Base-by-base conservation (phyloP, 1,284 basidiomycete genomes). In the Abortiporus biennis region DNA sequence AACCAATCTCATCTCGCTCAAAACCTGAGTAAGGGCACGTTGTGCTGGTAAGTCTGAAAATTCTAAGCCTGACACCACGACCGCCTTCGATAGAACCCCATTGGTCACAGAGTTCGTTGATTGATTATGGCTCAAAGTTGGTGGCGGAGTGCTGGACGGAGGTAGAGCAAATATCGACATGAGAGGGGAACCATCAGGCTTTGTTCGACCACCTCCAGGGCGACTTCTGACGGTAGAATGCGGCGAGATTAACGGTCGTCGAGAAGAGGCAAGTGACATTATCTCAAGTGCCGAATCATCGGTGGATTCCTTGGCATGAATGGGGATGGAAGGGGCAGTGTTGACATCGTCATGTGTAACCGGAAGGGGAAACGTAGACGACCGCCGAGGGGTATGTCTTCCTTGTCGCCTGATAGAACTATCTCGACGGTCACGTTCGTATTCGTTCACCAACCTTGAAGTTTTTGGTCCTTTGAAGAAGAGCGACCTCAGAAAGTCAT, bases 51-150 rank as follows among this genome's bases (percentile, higher is more conserved):
- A 47, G 25, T 64, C 67, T 0, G 77, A 71, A 50, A 79, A 59
- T 50, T 90, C 85, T 12, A 90, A 65, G 0, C 82, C 80, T 2
- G 83, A 77, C 5, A 88, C 58, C 5, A 89, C 79, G 2, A 90
- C 61, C 1, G 76, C 84, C 33, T 71, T 67, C 0, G 86, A 81
- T 4, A 84, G 56, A 17, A 58, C 52, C 31, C 63, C 43, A 43
- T 38, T 50, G 45, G 22, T 46, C 36, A 40, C 46, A 40, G 27
- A 9, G 9, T 47, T 49, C 30, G 42, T 42, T 40, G 47, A 49
- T 19, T 53, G 47, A 16, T 35, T 30, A 4, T 32, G 22, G 9
- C 16, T 3, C n/a, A 30, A 36, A 3, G 32, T n/a, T 15, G 33
- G 11, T n/a, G 31, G n/a, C 13, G 39, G 27, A 16, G 12, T 19